Percentiles rank a stretch among this genome's conserved stretches.
phyloP scores from a whole-genome alignment of 73 alveolate species.

The Breviolum minutum region DNA sequence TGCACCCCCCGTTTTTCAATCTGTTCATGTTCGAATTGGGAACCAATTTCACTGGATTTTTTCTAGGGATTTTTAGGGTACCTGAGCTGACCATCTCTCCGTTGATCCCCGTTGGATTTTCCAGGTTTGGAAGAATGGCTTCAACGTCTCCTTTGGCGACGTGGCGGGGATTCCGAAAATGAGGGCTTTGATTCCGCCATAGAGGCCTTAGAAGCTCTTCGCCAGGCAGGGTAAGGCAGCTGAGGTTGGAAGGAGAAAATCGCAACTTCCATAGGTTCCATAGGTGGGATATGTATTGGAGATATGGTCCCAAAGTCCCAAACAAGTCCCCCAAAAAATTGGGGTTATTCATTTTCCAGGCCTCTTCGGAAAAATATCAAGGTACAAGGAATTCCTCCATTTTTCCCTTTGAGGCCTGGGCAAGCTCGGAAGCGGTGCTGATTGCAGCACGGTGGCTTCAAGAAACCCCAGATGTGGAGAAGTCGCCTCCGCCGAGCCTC shows the following conservation, averaged over 20 bases:
- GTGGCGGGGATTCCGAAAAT: not conserved
- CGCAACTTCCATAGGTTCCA: too few species aligned
- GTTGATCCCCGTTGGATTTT: too few species aligned
- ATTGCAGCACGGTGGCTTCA: not conserved
- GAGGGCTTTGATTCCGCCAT: not conserved
- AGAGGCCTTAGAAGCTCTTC: conserved; percentile 28
- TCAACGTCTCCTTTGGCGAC: conserved; percentile 3
- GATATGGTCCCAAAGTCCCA: too few species aligned
- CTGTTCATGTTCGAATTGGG: too few species aligned
- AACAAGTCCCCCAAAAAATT: too few species aligned
- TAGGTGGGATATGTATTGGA: too few species aligned
- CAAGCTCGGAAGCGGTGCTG: not conserved
- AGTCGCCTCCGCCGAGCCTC: not conserved
- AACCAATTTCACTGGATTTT: not conserved
- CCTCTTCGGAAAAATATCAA: too few species aligned
- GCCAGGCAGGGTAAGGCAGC: not conserved
- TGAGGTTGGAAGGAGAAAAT: too few species aligned
- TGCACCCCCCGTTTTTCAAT: not conserved
- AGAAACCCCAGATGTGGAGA: conserved; percentile 13
- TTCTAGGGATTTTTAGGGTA: too few species aligned
- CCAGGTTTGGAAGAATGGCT: conserved; percentile 29
- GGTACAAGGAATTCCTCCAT: too few species aligned
- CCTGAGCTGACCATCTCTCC: not conserved
- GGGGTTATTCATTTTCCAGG: too few species aligned
- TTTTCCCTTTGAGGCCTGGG: conserved; percentile 3